phyloP scores from a whole-genome alignment of 768 basidiomycete species.

The Suillus brevipes region DNA sequence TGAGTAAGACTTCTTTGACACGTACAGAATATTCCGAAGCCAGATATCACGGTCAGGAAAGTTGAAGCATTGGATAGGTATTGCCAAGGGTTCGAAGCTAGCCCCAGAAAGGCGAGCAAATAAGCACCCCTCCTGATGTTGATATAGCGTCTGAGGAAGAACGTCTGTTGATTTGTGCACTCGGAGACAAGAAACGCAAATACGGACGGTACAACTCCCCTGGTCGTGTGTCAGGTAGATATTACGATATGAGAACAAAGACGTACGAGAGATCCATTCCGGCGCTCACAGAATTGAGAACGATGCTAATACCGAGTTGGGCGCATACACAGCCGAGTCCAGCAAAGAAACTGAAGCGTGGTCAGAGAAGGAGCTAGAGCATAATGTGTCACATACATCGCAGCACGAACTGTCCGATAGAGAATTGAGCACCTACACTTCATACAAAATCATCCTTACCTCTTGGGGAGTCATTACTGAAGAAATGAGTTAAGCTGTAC shows the following conservation, averaged over 20 bases:
- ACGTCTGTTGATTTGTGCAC: neutral
- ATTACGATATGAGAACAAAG: neutral
- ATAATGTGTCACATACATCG: conserved; percentile 8
- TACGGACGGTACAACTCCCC: neutral
- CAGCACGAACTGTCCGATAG: conserved; percentile 8
- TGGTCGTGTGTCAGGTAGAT: neutral
- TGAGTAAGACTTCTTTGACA: neutral
- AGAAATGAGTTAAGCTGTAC: neutral
- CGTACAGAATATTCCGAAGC: conserved; percentile 13
- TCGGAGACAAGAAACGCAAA: neutral
- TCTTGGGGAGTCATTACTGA: conserved; percentile 9
- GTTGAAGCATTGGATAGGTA: conserved; percentile 12
- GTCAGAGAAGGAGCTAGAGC: conserved; percentile 7
- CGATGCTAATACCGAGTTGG: conserved; percentile 21
- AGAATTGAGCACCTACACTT: neutral
- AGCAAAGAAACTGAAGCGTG: conserved; percentile 18
- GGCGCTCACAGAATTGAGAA: conserved; percentile 21
- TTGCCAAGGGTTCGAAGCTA: conserved; percentile 14
- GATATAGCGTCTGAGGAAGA: conserved; percentile 11
- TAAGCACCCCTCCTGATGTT: conserved; percentile 17
- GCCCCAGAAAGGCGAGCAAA: conserved; percentile 10
- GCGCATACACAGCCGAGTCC: conserved; percentile 21
- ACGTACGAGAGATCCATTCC: conserved; percentile 23
- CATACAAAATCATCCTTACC: conserved; percentile 5
- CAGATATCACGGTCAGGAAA: conserved; percentile 12